Base-by-base conservation (phyloP, 352 stramenopile species). In the Pythium angustatum region DNA sequence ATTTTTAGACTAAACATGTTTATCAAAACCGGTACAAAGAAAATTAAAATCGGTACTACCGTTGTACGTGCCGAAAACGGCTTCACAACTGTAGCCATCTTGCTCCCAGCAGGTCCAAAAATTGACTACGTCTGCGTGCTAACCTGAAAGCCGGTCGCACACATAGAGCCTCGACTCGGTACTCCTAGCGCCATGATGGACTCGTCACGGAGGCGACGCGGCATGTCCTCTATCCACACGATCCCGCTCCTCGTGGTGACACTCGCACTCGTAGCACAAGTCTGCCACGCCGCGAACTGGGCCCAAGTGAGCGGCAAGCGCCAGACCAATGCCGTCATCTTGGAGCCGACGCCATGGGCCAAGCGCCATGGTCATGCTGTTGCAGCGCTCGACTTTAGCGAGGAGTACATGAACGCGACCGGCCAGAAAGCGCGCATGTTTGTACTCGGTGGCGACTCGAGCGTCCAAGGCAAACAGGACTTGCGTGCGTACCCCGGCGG, bases 401-500 rank as follows among this genome's bases (percentile, higher is more conserved):
- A 79, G 28, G 76, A 79, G 24, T 77, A 86, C 47, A 64, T 75
- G 30, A 52, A 59, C 0, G 48, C 44, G 8, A 85, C 75, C 0
- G 81, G 82, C 10, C 72, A 87, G 54, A 75, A 73, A 27, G 80
- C 78, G 11, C 77, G 83, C 22, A 69, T 93, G 65, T 92, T 91
- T 50, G 71, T 93, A 27, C 44, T 93, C 10, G 81, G 81, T 24
- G 83, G 83, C 17, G 83, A 93, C 70, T 84, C 83, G 54, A 84
- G 73, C 41, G 79, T 90, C 8, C 80, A 91, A 58, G 77, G 79
- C 44, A 66, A 73, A 26, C 75, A 89, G 67, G 79, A 92, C 59
- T 58, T 92, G n/a, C 74, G 80, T 52, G 83, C 83, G 31, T 92
- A 91, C 30, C 83, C 83, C 0, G 83, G 83, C 58, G 83, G 83